Conservation (phyloP, 2,329 filamentous ascomycete species). For the Xylariaceae sp. region DNA sequence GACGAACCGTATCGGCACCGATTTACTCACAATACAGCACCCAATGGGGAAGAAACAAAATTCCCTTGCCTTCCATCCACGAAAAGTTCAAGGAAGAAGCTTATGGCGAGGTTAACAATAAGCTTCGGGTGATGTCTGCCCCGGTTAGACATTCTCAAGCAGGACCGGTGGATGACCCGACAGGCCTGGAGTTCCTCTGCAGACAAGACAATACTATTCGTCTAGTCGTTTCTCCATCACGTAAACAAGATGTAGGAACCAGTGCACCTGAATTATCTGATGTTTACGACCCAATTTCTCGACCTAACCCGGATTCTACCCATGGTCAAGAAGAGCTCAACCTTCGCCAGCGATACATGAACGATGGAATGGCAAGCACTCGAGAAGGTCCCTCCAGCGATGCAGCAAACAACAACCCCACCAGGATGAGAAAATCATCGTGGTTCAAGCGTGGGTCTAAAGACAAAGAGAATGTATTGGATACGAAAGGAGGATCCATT, state of each 20-base stretch:
- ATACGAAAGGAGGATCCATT: constrained; percentile 11
- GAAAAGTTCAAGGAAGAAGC: constrained; percentile 33
- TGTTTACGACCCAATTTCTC: constrained; percentile 36
- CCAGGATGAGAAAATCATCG: constrained; percentile 41
- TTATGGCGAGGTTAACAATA: constrained; percentile 26
- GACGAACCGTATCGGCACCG: constrained; percentile 48
- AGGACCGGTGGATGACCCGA: constrained; percentile 29
- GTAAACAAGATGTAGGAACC: constrained; percentile 27
- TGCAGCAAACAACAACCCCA: constrained; percentile 18
- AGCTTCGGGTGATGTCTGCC: constrained; percentile 43
- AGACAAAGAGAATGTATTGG: constrained; percentile 26
- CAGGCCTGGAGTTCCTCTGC: constrained; percentile 41
- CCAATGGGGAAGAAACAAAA: constrained; percentile 32
- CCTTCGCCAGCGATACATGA: constrained; percentile 28
- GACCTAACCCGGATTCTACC: constrained; percentile 15
- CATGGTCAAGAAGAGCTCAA: constrained; percentile 15
- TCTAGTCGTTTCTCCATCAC: constrained; percentile 46
- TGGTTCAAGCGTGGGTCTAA: constrained; percentile 50
- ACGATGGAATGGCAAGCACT: constrained; percentile 20
- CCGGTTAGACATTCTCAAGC: constrained; percentile 28
- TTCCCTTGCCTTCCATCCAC: constrained; percentile 45
- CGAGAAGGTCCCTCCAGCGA: constrained; percentile 19
- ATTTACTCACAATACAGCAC: constrained; percentile 39
- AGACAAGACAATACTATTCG: constrained; percentile 49
- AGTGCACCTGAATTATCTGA: constrained; percentile 37